Evolutionary conservation across 2,329 filamentous ascomycete genomes (phyloP).

Genomic region (Colletotrichum horii): DNA sequence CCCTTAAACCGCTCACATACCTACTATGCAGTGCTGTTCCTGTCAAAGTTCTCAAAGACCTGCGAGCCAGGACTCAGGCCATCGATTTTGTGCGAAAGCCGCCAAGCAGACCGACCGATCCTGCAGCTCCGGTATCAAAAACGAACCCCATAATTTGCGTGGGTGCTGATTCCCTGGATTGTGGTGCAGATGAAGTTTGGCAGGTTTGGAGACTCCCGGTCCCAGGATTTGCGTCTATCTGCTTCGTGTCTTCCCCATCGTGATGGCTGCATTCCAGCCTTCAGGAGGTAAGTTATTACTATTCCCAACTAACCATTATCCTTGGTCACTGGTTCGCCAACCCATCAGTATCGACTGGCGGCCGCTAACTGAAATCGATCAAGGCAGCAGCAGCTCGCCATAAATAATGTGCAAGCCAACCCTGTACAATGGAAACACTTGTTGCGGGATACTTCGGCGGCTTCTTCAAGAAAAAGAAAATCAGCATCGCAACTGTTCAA

Average conservation of each 20-base stretch:
- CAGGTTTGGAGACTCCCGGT: not conserved
- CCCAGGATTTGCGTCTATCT: not conserved
- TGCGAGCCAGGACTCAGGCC: not conserved
- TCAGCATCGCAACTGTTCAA: not conserved
- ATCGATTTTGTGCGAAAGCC: not conserved
- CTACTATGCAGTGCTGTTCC: not conserved
- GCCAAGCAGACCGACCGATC: not conserved
- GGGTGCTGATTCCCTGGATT: not conserved
- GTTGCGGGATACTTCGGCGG: not conserved
- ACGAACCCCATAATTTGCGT: not conserved
- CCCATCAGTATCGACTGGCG: not conserved
- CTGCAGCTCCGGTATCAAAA: not conserved
- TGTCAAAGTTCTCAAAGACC: not conserved
- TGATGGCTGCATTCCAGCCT: not conserved
- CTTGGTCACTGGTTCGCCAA: not conserved
- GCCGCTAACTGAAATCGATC: not conserved
- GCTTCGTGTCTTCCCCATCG: not conserved
- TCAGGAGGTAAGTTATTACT: not conserved
- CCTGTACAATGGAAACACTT: not conserved
- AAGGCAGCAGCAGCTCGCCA: not conserved
- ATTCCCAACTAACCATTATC: not conserved
- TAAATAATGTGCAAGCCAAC: not conserved
- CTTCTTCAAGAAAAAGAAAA: not conserved
- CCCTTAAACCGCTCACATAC: not conserved
- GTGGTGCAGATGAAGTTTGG: not conserved